These are phyloP conservation scores for Handroanthus guayacan DNA, from an alignment of 257 asterid genomes.

Conservation along the genomic window DNA sequence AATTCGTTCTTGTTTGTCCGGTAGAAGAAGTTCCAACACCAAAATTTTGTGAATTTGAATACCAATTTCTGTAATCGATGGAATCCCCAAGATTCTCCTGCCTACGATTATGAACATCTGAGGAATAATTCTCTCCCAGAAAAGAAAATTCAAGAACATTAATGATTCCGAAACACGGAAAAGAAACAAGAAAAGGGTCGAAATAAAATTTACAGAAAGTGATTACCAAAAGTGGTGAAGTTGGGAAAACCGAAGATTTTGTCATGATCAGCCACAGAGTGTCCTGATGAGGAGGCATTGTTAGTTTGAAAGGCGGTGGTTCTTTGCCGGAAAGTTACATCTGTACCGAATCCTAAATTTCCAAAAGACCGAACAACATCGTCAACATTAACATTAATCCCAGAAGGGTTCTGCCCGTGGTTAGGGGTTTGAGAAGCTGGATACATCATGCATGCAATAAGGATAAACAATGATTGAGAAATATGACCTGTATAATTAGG, in stretches of 20 bases:
- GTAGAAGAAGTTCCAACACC: constrained; percentile 8
- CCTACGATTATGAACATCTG: not conserved
- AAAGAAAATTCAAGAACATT: constrained; percentile 9
- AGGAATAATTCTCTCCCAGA: not conserved
- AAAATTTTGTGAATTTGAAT: not conserved
- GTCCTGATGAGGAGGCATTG: not conserved
- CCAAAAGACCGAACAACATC: not conserved
- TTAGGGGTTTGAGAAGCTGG: constrained; percentile 9
- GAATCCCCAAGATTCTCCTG: not conserved
- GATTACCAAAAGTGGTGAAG: constrained; percentile 17
- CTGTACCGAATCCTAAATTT: not conserved
- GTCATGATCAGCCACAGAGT: not conserved
- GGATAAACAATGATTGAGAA: not conserved
- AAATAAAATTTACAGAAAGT: not conserved
- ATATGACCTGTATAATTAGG: not conserved
- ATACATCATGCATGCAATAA: constrained; percentile 16
- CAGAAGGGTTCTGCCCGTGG: constrained; percentile 3
- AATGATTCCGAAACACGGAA: not conserved
- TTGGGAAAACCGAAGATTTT: not conserved
- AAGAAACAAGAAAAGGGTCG: not conserved
- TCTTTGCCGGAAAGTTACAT: not conserved
- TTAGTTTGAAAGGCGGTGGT: not conserved
- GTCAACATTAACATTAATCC: not conserved
- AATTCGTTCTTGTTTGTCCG: not conserved
- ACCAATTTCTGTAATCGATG: not conserved